Base-by-base conservation (phyloP, 2,329 filamentous ascomycete genomes). In the Fusarium graminum region DNA sequence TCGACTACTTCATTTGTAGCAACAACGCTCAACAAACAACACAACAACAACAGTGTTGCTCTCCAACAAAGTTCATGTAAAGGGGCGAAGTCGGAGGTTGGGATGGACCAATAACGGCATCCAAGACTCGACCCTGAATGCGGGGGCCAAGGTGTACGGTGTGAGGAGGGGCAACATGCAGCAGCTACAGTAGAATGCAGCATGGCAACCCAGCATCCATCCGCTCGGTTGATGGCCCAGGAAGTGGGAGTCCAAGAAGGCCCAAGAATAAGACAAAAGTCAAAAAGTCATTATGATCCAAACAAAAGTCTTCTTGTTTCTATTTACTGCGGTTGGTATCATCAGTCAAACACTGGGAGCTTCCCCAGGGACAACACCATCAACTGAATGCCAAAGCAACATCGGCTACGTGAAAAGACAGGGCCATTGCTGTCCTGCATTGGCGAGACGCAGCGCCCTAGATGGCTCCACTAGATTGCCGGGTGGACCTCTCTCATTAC, bases 121-220 rank as follows among this genome's bases (percentile, higher is more conserved):
- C 17, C 28, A 40, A 26, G 52, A 32, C 12, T 30, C 44, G 45
- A 70, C 70, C 70, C 70, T 59, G 57, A 72, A 70, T 72, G 70
- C 70, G 68, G 68, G 70, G 69, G n/a, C 12, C 10, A 50, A 40
- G 46, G 25, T 29, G 46, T 55, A 53, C 14, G n/a, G 32, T 52
- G 28, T 36, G 32, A 36, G 58, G 68, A 69, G 69, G 69, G 67
- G 64, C 61, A 63, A 28, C 22, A 51, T 59, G 59, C 58, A 59
- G 58, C 61, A 66, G 56, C 56, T 41, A 60, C n/a, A 14, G 32
- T 52, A 29, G 28, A 19, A 30, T 55, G 41, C 46, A 56, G 25
- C 34, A 40, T 39, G 51, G 32, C n/a, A n/a, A n/a, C n/a, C n/a
- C 50, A 52, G 44, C 40, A 52, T 36, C 29, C 40, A 46, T 28